A percentile compares a stretch with the other conserved stretches of the same genome.
Evolutionary conservation across 2,329 filamentous ascomycete species (phyloP).

Genomic region (Xylariaceae sp.): DNA sequence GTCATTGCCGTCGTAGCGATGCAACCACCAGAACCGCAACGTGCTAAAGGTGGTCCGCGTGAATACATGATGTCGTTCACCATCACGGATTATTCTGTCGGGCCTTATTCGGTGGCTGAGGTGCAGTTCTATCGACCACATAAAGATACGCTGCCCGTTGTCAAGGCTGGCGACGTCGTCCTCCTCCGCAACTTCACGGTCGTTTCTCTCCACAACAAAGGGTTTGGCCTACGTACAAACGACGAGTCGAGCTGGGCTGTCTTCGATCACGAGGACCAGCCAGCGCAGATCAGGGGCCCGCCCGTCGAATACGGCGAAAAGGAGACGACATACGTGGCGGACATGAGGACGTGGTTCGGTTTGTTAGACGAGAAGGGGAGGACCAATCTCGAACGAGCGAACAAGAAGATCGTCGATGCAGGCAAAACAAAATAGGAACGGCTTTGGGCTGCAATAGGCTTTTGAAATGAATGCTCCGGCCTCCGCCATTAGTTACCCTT

Average conservation of each 20-base stretch:
- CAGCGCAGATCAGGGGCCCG: slow-evolving; percentile 60
- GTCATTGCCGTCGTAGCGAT: slow-evolving; percentile 58
- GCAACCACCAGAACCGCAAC: slow-evolving; percentile 52
- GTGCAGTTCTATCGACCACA: slow-evolving; percentile 63
- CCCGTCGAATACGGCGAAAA: slow-evolving; percentile 58
- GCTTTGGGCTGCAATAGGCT: neutral
- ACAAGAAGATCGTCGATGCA: slow-evolving; percentile 39
- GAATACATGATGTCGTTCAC: slow-evolving; percentile 63
- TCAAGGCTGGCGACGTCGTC: slow-evolving; percentile 60
- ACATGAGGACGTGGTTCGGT: slow-evolving; percentile 53
- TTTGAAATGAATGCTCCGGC: no score
- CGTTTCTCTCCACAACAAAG: slow-evolving; percentile 54
- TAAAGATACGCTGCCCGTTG: slow-evolving; percentile 56
- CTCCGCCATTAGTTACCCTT: no score
- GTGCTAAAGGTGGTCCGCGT: slow-evolving; percentile 59
- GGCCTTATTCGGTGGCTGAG: slow-evolving; percentile 53
- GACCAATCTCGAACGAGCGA: slow-evolving; percentile 54
- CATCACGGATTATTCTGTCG: slow-evolving; percentile 58
- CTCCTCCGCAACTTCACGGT: slow-evolving; percentile 61
- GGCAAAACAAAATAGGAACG: slow-evolving; percentile 26
- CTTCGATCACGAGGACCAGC: slow-evolving; percentile 45
- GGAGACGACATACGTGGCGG: slow-evolving; percentile 53
- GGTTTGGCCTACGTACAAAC: slow-evolving; percentile 58
- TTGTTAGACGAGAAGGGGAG: slow-evolving; percentile 50
- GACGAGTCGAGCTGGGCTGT: slow-evolving; percentile 64